Evolutionary conservation across 202 grass and related monocot genomes (phyloP).

Genomic region (Schoenoplectus triqueter): DNA sequence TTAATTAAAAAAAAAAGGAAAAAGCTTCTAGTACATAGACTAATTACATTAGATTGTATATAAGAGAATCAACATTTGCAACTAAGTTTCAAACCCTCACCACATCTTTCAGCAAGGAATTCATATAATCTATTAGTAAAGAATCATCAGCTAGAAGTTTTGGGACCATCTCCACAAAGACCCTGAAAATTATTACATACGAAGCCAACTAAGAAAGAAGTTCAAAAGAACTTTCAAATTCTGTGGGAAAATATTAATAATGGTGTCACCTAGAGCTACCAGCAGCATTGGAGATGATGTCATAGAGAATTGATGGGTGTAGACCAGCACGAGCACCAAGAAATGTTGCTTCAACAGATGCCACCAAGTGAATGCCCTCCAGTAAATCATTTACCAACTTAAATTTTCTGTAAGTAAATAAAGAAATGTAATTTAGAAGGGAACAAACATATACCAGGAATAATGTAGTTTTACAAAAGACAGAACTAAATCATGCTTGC

Average conservation of each 20-base stretch:
- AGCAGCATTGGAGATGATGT: constrained; percentile 95
- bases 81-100: constrained; percentile 48
- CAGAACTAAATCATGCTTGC: constrained; percentile 26
- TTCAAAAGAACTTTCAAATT: constrained; percentile 9
- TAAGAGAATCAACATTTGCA: neutral
- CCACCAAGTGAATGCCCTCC: constrained; percentile 82
- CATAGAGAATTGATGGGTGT: constrained; percentile 92
- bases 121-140: constrained; percentile 53
- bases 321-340: constrained; percentile 88
- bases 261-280: constrained; percentile 81
- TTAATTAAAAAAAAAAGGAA: constrained; percentile 4
- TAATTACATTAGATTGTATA: constrained; percentile 1
- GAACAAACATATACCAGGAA: neutral
- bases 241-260: neutral
- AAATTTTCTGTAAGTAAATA: constrained; percentile 66
- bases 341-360: constrained; percentile 91
- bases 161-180: constrained; percentile 81
- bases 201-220: neutral
- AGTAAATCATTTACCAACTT: constrained; percentile 78
- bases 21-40: neutral
- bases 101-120: constrained; percentile 56
- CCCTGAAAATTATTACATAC: constrained; percentile 45
- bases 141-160: constrained; percentile 69
- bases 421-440: constrained; percentile 18
- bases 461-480: neutral